Percentiles rank a stretch among this genome's conserved stretches.
These are phyloP conservation scores for Penicillium coffeae DNA, from an alignment of 495 filamentous ascomycete genomes.

Conservation along the genomic window DNA sequence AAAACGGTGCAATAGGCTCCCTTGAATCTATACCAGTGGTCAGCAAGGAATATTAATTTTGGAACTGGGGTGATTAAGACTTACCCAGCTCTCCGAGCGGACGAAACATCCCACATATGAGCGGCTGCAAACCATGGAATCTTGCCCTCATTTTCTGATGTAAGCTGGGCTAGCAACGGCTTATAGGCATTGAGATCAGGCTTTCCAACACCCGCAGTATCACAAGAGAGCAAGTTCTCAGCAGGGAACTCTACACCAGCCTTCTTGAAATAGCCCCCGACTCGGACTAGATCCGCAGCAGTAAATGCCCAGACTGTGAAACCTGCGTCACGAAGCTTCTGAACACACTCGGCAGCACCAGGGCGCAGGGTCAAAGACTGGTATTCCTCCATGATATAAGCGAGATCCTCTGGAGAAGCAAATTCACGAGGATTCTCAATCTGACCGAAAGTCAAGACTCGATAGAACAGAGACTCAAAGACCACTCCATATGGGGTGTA, in stretches of 20 bases:
- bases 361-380: constrained; percentile 24
- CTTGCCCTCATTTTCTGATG: constrained; percentile 16
- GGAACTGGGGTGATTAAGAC: too few relatives aligned
- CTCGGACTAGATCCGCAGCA: constrained; percentile 31
- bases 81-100: constrained; percentile 29
- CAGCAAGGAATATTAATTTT: background rate
- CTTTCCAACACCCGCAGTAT: constrained; percentile 28
- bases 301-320: constrained; percentile 44
- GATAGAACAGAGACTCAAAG: constrained; percentile 36
- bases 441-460: constrained; percentile 26
- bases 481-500: constrained; percentile 29
- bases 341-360: constrained; percentile 28
- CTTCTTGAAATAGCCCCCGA: constrained; percentile 33
- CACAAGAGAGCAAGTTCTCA: constrained; percentile 33
- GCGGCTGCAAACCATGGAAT: constrained; percentile 36
- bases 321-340: constrained; percentile 33
- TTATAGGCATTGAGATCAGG: constrained; percentile 27
- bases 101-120: constrained; percentile 38
- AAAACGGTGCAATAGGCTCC: constrained; percentile 31
- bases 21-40: constrained; percentile 24
- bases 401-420: constrained; percentile 29
- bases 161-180: constrained; percentile 23
- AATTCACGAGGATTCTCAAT: constrained; percentile 28
- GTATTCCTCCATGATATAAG: constrained; percentile 25
- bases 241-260: constrained; percentile 32